phyloP scores from a whole-genome alignment of 2,329 filamentous ascomycete species.

The Curvularia eragrostidis region DNA sequence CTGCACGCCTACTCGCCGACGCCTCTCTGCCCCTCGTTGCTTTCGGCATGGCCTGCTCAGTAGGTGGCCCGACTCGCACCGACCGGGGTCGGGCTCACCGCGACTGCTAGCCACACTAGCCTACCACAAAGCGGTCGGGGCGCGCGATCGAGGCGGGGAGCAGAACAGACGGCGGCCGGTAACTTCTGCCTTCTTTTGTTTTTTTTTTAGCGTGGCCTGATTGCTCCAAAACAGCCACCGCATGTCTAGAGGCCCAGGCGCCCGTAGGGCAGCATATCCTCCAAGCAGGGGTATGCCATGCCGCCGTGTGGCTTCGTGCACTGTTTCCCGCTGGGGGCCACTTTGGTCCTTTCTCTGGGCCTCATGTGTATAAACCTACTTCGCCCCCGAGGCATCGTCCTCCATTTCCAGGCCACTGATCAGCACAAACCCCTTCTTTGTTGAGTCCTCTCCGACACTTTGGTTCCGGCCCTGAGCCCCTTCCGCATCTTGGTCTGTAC shows the following conservation, averaged over 20 bases:
- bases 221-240: slow-evolving; percentile 44
- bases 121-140: slow-evolving; percentile 45
- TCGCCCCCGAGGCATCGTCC: slow-evolving; percentile 42
- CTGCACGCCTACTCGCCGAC: slow-evolving; percentile 32
- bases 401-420: slow-evolving; percentile 44
- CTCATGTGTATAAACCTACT: slow-evolving; percentile 50
- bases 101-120: slow-evolving; percentile 36
- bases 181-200: slow-evolving; percentile 42
- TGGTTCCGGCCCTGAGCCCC: slow-evolving; percentile 18
- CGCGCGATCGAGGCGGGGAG: slow-evolving; percentile 50
- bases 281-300: slow-evolving; percentile 38
- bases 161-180: slow-evolving; percentile 38
- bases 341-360: slow-evolving; percentile 29
- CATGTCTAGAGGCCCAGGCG: slow-evolving; percentile 42
- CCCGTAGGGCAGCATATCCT: slow-evolving; percentile 40
- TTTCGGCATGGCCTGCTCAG: slow-evolving; percentile 31
- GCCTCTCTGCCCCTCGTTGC: slow-evolving; percentile 23
- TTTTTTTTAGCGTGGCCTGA: slow-evolving; percentile 47
- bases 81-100: slow-evolving; percentile 45
- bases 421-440: slow-evolving; percentile 35
- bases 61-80: slow-evolving; percentile 30
- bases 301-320: slow-evolving; percentile 41
- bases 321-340: slow-evolving; percentile 41
- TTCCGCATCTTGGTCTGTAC: slow-evolving; percentile 29
- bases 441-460: slow-evolving; percentile 28